Evolutionary conservation across 805 yeast species (phyloP), one percentile per base, ranked within the genome.

Genomic region (Nematodospora valgi): DNA sequence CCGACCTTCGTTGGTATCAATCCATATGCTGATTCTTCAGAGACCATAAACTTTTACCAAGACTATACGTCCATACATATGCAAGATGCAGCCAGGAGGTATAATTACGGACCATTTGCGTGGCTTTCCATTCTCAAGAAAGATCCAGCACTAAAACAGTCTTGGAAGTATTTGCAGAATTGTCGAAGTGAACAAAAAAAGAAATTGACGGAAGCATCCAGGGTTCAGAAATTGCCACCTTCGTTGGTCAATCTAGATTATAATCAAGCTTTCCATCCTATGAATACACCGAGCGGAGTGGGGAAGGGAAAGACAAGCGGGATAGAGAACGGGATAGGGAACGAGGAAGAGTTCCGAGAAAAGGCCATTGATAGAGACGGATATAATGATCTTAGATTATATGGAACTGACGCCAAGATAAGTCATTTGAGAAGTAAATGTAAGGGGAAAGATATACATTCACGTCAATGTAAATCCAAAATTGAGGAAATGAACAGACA

Each of bases 51-150:
- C 34, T 57, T 75, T 22, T 69, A 62, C 39, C 55, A 53, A 1
- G 73, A 71, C 2, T 62, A 62, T 43, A 43, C 64, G 3, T 70
- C 82, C 0, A 58, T 74, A 36, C 53, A 65, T 34, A 41, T 63
- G 12, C 61, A 60, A 18, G 66, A 61, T 32, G 56, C 67, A 3
- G 35, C 48, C 10, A 52, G 75, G 27, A 52, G 69, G 21, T 62
- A 64, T 39, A 67, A 68, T 44, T 70, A 65, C 51, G 83, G 82
- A 1, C 77, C 82, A 0, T 60, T 75, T 23, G 52, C 79, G 1
- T 70, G 78, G 70, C 44, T 70, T 4, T 54, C 81, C 0, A 38
- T 72, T 17, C 52, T 76, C 35, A 63, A 65, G 36, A 74, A 65
- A 42, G 84, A 78, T 52, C 59, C 56, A 3, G 55, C 44, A 1